These are phyloP conservation scores for Syncephalastrum contaminatum DNA, from an alignment of 371 early-diverging fungal genomes.

Conservation along the genomic window DNA sequence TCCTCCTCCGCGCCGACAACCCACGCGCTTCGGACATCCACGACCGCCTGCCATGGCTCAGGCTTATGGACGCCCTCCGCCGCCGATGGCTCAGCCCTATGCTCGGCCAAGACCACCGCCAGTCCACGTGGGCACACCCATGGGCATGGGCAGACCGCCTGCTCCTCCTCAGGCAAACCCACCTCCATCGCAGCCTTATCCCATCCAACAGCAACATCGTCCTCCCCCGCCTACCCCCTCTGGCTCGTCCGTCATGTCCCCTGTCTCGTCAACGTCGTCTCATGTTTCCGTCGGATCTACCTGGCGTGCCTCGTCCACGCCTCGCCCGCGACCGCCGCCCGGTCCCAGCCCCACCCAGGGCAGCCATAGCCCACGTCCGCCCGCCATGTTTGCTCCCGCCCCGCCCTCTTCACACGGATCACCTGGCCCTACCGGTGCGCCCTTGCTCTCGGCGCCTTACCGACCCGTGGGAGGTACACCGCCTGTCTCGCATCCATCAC, in stretches of 20 bases:
- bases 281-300: conserved; percentile 3
- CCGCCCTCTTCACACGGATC: conserved; percentile 8
- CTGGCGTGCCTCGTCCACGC: conserved; percentile 11
- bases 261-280: conserved; percentile 3
- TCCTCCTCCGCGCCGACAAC: conserved; percentile 42
- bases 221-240: neutral
- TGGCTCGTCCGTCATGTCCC: neutral
- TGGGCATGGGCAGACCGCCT: neutral
- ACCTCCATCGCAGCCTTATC: neutral
- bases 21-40: conserved; percentile 30
- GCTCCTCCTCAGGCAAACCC: neutral
- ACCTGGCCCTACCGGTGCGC: conserved; percentile 10
- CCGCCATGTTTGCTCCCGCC: neutral
- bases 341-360: no score
- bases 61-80: conserved; percentile 18
- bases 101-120: conserved; percentile 14
- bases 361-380: neutral
- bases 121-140: conserved; percentile 11
- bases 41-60: conserved; percentile 16
- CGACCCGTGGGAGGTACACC: conserved; percentile 9
- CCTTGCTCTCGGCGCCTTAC: conserved; percentile 18
- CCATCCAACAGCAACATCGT: neutral
- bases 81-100: conserved; percentile 12
- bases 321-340: no score
- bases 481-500: neutral